phyloP scores from a whole-genome alignment of 108 stramenopile genomes.

The Pseudonitzschia pungens region DNA sequence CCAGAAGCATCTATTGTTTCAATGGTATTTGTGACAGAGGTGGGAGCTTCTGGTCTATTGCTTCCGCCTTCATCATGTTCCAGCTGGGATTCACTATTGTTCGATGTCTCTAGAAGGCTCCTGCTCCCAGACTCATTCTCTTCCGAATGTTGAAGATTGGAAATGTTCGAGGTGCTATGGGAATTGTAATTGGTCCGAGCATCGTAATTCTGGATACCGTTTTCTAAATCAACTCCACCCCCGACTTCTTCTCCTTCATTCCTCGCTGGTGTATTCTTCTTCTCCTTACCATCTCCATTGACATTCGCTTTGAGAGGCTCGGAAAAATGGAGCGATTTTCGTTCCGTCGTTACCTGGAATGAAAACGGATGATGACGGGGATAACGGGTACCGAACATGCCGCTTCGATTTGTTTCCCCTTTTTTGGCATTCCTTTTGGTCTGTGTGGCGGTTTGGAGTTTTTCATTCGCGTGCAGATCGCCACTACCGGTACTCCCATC shows the following conservation, averaged over 20 bases:
- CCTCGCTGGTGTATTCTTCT: neutral
- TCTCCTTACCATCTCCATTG: conserved; percentile 13
- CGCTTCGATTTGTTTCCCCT: neutral
- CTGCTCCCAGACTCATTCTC: neutral
- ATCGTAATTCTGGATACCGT: neutral
- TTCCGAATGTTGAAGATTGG: neutral
- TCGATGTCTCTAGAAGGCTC: neutral
- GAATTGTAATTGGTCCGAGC: neutral
- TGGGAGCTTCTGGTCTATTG: neutral
- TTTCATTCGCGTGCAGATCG: neutral
- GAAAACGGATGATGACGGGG: conserved; percentile 10
- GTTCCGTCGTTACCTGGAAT: conserved; percentile 21
- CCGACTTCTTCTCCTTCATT: neutral
- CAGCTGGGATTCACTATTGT: neutral
- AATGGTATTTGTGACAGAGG: neutral
- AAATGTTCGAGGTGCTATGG: neutral
- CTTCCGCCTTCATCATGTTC: neutral
- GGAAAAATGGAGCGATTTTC: conserved; percentile 22
- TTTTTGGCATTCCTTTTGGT: neutral
- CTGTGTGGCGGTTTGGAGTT: neutral
- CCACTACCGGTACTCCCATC: neutral
- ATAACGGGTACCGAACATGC: neutral
- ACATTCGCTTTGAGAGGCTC: conserved; percentile 12
- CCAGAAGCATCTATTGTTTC: neutral
- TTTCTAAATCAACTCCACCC: neutral